Conservation (phyloP, 164 flowering plant genomes). For the grape (Vitis vinifera) region DNA sequence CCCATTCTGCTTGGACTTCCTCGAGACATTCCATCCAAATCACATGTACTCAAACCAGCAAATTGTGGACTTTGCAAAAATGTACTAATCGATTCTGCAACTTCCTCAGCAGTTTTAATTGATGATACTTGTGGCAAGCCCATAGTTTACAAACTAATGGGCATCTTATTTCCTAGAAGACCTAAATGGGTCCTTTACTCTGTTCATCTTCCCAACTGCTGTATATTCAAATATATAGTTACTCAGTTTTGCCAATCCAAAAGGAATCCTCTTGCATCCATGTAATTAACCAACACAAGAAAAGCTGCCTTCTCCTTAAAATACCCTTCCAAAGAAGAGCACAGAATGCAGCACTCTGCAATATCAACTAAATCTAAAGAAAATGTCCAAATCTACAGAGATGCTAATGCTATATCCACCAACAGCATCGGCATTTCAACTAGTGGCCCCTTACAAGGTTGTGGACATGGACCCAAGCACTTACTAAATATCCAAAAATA, state of each 20-base stretch:
- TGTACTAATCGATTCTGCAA: slow-evolving; percentile 33
- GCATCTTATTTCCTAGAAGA: neutral
- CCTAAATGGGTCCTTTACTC: neutral
- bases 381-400: neutral
- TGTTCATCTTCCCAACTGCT: neutral
- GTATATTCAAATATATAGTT: neutral
- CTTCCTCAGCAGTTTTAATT: slow-evolving; percentile 41
- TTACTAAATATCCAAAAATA: slow-evolving; percentile 18
- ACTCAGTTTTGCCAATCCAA: neutral
- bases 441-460: slow-evolving; percentile 4
- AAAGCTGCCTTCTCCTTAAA: slow-evolving; percentile 4
- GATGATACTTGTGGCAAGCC: slow-evolving; percentile 75
- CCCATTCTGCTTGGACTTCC: slow-evolving; percentile 12
- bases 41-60: slow-evolving; percentile 35
- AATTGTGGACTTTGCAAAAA: slow-evolving; percentile 34
- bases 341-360: too few species aligned
- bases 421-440: slow-evolving; percentile 27
- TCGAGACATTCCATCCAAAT: slow-evolving; percentile 43
- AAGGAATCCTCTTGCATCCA: neutral
- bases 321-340: neutral
- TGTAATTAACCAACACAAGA: neutral
- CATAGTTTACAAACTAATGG: slow-evolving; percentile 32
- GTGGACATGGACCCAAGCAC: slow-evolving; percentile 14
- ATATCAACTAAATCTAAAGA: too few species aligned
- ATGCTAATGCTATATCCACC: slow-evolving; percentile 24